These are phyloP conservation scores for Syzygium malaccense DNA, from an alignment of 441 rosid species.

Conservation along the genomic window DNA sequence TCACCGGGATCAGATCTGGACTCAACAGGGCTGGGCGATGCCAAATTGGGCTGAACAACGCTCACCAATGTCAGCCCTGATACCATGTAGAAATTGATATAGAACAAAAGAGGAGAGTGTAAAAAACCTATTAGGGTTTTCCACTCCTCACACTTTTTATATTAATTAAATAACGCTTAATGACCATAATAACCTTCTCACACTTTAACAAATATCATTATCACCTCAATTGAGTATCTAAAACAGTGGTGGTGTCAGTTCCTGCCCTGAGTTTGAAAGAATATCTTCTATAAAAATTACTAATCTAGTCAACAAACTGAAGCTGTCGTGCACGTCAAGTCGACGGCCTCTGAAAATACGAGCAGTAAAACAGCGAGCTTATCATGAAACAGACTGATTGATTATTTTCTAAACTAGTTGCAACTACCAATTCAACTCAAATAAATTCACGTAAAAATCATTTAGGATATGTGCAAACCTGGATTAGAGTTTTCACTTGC, in stretches of 20 bases:
- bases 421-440: background rate
- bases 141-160: too few species aligned
- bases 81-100: too few species aligned
- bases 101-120: too few species aligned
- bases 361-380: background rate
- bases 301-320: background rate
- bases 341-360: background rate
- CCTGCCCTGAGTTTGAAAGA: background rate
- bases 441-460: background rate
- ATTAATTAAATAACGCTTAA: too few species aligned
- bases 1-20: too few species aligned
- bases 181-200: too few species aligned
- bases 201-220: too few species aligned
- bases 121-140: too few species aligned
- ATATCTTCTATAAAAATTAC: background rate
- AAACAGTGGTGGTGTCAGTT: background rate
- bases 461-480: slow-evolving; percentile 21
- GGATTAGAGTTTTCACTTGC: slow-evolving; percentile 15
- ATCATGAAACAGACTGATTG: background rate
- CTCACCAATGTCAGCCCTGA: background rate
- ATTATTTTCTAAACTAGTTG: background rate
- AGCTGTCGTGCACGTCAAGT: background rate
- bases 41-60: background rate
- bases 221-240: too few species aligned
- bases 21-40: background rate